Percentiles rank a stretch among this genome's conserved stretches.
phyloP scores from a whole-genome alignment of 345 rosid species.

The Heritiera fomes region DNA sequence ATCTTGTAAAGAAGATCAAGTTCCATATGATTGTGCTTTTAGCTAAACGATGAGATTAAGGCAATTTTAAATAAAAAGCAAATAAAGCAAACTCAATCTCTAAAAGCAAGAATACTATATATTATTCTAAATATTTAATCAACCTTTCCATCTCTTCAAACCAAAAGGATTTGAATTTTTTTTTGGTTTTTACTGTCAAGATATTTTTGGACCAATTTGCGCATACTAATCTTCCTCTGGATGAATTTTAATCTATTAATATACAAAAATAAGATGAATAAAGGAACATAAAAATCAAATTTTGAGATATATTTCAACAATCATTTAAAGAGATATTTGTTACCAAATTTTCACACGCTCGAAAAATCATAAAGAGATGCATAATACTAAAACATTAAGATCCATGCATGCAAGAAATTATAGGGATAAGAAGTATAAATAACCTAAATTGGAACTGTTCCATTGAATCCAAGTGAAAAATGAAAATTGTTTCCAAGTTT shows the following conservation, averaged over 20 bases:
- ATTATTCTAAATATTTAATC: neutral
- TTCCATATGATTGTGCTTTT: neutral
- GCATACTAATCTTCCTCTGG: no score
- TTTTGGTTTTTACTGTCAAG: no score
- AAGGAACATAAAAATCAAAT: no score
- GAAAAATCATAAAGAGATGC: no score
- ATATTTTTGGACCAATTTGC: no score
- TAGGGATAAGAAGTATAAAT: neutral
- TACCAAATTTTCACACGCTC: no score
- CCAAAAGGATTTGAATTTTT: no score
- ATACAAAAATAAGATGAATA: no score
- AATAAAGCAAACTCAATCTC: neutral
- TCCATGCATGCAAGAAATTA: neutral
- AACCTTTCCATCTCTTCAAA: no score
- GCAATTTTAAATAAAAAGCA: neutral
- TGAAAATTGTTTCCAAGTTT: neutral
- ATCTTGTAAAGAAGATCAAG: neutral
- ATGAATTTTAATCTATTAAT: no score
- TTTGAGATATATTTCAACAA: no score
- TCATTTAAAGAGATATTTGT: no score
- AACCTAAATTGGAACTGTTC: neutral
- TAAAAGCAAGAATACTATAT: neutral
- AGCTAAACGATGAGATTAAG: neutral
- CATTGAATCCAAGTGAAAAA: neutral
- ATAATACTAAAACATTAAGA: neutral